phyloP scores from a whole-genome alignment of 805 yeast genomes.

The Sugiyamaella americana region DNA sequence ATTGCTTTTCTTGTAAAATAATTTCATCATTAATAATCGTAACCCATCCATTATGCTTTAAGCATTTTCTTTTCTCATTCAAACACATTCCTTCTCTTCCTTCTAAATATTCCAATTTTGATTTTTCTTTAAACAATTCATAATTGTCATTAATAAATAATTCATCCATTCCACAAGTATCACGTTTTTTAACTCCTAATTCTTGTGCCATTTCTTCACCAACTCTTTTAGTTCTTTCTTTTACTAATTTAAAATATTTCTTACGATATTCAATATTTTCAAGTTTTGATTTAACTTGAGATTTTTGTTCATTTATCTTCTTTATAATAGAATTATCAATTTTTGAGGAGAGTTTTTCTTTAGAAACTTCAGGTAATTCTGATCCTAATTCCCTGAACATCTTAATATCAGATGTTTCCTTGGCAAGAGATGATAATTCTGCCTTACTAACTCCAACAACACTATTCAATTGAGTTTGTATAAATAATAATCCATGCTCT shows the following conservation, averaged over 20 bases:
- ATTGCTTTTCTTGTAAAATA: not conserved
- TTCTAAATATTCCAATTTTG: slow-evolving; percentile 1
- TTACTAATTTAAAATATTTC: slow-evolving; percentile 15
- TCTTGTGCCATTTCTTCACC: slow-evolving; percentile 22
- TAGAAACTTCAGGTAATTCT: not conserved
- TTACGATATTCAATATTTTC: slow-evolving; percentile 9
- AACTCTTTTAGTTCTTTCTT: slow-evolving; percentile 21
- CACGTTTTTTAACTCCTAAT: slow-evolving; percentile 21
- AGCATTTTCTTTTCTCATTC: slow-evolving; percentile 21
- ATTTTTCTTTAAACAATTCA: slow-evolving; percentile 1
- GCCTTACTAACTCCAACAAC: slow-evolving; percentile 12
- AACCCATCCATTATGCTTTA: slow-evolving; percentile 21
- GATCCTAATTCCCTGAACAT: slow-evolving; percentile 15
- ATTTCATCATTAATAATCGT: slow-evolving; percentile 14
- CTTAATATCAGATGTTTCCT: slow-evolving; percentile 4
- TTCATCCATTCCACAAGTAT: slow-evolving; percentile 23
- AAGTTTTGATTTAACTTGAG: slow-evolving; percentile 6
- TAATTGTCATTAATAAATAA: slow-evolving; percentile 11
- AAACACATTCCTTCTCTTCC: slow-evolving; percentile 16
- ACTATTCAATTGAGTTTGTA: slow-evolving; percentile 10
- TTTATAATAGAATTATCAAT: not conserved
- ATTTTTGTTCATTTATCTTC: not conserved
- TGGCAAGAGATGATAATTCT: slow-evolving; percentile 14
- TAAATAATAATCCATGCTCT: slow-evolving; percentile 56
- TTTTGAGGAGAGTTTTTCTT: not conserved